Evolutionary conservation across 352 stramenopile genomes (phyloP), one percentile per base, ranked within the genome.

Genomic region (Phytophthora palmivora): DNA sequence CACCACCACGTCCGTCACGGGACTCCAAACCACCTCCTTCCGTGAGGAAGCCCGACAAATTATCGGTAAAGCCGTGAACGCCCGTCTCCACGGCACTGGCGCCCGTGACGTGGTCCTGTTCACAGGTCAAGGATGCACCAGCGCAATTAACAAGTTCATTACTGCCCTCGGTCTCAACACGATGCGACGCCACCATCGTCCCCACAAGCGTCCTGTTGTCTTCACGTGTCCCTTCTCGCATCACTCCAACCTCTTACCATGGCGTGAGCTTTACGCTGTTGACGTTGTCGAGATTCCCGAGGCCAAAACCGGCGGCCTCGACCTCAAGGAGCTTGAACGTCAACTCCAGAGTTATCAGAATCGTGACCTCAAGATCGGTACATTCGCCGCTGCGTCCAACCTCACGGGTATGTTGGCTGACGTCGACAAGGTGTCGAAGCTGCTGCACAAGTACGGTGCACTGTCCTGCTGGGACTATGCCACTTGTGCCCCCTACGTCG

Each of bases 191-290:
- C 58, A 72, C 26, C 67, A 72, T 49, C 67, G 63, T 18, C 56
- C 39, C 3, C 47, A 46, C 57, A 69, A 60, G 67, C 85, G 55
- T 0, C 84, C 94, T 0, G 86, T 98, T 6, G 88, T 98, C 36
- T 94, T 98, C 44, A 91, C 94, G n/a, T 86, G 94, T 34, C 96
- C 96, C 9, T 98, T 97, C 51, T 97, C 98, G 65, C 97, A 99
- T 72, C 97, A 99, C 71, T 98, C 94, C 18, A 99, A 99, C 74
- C 64, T 99, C 24, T 70, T 99, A 9, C 96, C 96, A 6, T 99
- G 97, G 97, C 76, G 97, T 46, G 97, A 99, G 80, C 89, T 83
- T 26, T 52, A 65, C 45, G 79, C 58, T 15, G 86, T 78, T 4
- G 83, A 97, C 24, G 82, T 98, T 7, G 76, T 97, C 1, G 69